Evolutionary conservation across 116 monocot genomes (phyloP).

Genomic region (Cymodocea nodosa): DNA sequence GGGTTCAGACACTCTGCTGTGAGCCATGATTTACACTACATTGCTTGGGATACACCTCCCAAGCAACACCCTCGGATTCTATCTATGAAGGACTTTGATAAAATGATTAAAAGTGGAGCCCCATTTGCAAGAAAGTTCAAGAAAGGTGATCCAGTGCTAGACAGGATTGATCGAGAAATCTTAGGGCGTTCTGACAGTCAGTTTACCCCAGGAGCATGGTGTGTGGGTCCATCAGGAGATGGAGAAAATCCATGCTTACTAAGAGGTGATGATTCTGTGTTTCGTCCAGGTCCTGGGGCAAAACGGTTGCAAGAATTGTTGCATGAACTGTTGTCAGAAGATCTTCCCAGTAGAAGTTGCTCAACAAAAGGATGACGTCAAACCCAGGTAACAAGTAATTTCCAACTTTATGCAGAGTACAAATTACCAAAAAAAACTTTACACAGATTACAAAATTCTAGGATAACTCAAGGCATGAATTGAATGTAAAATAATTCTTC

Average conservation of each 20-base stretch:
- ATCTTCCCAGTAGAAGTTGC: conserved; percentile 35
- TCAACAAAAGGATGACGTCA: conserved; percentile 2
- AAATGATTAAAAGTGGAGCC: conserved; percentile 49
- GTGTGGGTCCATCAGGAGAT: conserved; percentile 19
- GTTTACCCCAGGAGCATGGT: conserved; percentile 64
- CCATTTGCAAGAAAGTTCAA: conserved; percentile 59
- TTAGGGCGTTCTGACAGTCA: conserved; percentile 29
- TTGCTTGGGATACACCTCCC: conserved; percentile 65
- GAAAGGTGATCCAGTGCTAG: conserved; percentile 34
- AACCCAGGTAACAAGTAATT: not conserved
- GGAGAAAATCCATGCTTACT: conserved; percentile 14
- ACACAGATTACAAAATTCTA: not conserved
- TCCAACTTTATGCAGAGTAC: no score
- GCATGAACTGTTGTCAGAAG: conserved; percentile 21
- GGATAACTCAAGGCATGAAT: no score
- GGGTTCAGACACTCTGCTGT: conserved; percentile 26
- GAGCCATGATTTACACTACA: conserved; percentile 58
- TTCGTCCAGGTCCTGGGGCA: conserved; percentile 38
- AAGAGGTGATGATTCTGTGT: conserved; percentile 29
- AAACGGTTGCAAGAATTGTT: conserved; percentile 33
- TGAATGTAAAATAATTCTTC: no score
- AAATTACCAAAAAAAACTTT: not conserved
- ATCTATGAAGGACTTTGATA: conserved; percentile 28
- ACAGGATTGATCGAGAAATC: conserved; percentile 51
- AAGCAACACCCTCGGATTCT: conserved; percentile 46